Evolutionary conservation across 257 asterid genomes (phyloP).

Genomic region (Lantana camara): DNA sequence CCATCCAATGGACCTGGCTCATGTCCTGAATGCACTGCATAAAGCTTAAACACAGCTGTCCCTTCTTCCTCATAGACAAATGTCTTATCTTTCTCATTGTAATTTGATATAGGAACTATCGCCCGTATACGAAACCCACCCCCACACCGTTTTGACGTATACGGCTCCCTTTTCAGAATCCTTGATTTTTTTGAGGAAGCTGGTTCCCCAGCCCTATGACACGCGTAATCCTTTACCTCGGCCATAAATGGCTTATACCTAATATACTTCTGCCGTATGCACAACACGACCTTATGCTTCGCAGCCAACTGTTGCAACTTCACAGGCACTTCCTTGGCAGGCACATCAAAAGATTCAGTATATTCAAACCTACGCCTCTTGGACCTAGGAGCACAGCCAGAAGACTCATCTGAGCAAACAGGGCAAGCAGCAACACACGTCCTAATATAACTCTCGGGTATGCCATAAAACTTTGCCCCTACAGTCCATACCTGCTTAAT

Average conservation of each 20-base stretch:
- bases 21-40: slow-evolving; percentile 94
- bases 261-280: slow-evolving; percentile 89
- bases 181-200: slow-evolving; percentile 76
- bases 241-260: slow-evolving; percentile 99
- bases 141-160: slow-evolving; percentile 89
- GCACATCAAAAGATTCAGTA: slow-evolving; percentile 87
- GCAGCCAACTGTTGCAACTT: slow-evolving; percentile 88
- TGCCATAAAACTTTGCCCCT: slow-evolving; percentile 97
- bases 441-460: slow-evolving; percentile 93
- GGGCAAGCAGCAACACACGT: slow-evolving; percentile 79
- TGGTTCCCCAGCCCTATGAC: slow-evolving; percentile 97
- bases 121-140: slow-evolving; percentile 95
- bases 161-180: slow-evolving; percentile 82
- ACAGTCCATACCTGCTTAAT: slow-evolving; percentile 97
- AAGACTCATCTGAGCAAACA: slow-evolving; percentile 76
- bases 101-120: slow-evolving; percentile 89
- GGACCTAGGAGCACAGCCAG: slow-evolving; percentile 82
- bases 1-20: slow-evolving; percentile 98
- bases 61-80: slow-evolving; percentile 98
- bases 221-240: slow-evolving; percentile 97
- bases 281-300: slow-evolving; percentile 88
- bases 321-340: slow-evolving; percentile 87
- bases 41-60: slow-evolving; percentile 90
- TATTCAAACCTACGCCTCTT: slow-evolving; percentile 94
- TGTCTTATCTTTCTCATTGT: slow-evolving; percentile 89